A percentile compares a stretch with the other conserved stretches of the same genome.
Evolutionary conservation across 257 asterid genomes (phyloP).

Genomic region (Solanum lignicaule): DNA sequence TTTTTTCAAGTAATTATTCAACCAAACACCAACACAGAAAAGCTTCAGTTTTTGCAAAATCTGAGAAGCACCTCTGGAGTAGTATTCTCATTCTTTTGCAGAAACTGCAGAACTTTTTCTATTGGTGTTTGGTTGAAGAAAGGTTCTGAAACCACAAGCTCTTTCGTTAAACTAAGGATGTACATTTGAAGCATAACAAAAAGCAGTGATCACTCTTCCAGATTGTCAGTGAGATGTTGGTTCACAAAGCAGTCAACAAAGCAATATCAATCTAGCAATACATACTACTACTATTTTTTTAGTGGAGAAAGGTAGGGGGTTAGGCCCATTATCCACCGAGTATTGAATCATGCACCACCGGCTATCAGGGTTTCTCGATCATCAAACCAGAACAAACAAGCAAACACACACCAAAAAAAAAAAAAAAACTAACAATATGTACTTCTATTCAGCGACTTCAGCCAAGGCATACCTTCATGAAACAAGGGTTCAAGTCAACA

Average conservation of each 20-base stretch:
- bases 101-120: background rate
- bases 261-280: background rate
- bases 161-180: background rate
- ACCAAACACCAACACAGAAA: background rate
- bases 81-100: background rate
- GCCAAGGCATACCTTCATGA: slow-evolving; percentile 48
- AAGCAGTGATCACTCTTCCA: background rate
- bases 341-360: background rate
- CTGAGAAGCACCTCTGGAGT: background rate
- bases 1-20: background rate
- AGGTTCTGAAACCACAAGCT: background rate
- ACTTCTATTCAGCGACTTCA: background rate
- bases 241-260: background rate
- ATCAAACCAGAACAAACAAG: background rate
- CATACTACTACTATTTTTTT: background rate
- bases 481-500: slow-evolving; percentile 73
- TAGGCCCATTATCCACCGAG: background rate
- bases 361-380: background rate
- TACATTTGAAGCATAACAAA: background rate
- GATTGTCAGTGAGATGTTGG: background rate
- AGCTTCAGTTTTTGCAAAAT: background rate
- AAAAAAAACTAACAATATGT: background rate
- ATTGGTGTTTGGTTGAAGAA: background rate
- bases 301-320: background rate
- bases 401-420: too few relatives aligned